phyloP scores from a whole-genome alignment of 108 stramenopile genomes.

The Cyclostephanos tholiformis region DNA sequence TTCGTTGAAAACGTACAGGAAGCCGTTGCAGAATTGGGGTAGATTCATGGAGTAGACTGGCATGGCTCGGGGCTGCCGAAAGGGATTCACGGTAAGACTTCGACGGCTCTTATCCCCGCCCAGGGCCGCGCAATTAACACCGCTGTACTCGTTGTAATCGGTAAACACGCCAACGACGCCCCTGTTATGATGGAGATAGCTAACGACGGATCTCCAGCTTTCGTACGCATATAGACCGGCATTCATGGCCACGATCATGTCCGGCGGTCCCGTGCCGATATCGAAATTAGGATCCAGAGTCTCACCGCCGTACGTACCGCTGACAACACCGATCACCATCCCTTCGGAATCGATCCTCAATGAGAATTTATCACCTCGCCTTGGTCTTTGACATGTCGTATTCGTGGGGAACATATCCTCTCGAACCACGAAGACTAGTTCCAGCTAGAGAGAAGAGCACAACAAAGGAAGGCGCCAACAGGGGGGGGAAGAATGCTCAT shows the following conservation, averaged over 20 bases:
- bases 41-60: slow-evolving; percentile 91
- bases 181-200: slow-evolving; percentile 55
- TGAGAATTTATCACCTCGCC: not conserved
- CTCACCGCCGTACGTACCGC: slow-evolving; percentile 75
- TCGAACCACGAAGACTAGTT: slow-evolving; percentile 77
- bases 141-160: slow-evolving; percentile 90
- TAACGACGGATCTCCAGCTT: slow-evolving; percentile 80
- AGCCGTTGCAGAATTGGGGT: slow-evolving; percentile 89
- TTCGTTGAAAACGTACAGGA: slow-evolving; percentile 84
- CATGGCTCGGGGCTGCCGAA: slow-evolving; percentile 86
- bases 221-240: slow-evolving; percentile 89
- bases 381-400: not conserved
- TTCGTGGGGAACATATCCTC: slow-evolving; percentile 79
- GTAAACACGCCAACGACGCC: slow-evolving; percentile 82
- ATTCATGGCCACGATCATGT: slow-evolving; percentile 85
- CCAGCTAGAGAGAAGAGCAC: slow-evolving; percentile 44
- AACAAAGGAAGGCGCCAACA: no score
- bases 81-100: slow-evolving; percentile 77
- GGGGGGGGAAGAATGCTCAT: no score
- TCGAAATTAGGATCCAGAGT: slow-evolving; percentile 86
- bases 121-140: slow-evolving; percentile 79
- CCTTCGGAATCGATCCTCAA: not conserved
- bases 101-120: slow-evolving; percentile 67
- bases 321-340: slow-evolving; percentile 28
- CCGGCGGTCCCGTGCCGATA: slow-evolving; percentile 76